A percentile compares a stretch with the other conserved stretches of the same genome.
phyloP scores from a whole-genome alignment of 1,139 yeast species.

The Magnusiomyces clavatus region DNA sequence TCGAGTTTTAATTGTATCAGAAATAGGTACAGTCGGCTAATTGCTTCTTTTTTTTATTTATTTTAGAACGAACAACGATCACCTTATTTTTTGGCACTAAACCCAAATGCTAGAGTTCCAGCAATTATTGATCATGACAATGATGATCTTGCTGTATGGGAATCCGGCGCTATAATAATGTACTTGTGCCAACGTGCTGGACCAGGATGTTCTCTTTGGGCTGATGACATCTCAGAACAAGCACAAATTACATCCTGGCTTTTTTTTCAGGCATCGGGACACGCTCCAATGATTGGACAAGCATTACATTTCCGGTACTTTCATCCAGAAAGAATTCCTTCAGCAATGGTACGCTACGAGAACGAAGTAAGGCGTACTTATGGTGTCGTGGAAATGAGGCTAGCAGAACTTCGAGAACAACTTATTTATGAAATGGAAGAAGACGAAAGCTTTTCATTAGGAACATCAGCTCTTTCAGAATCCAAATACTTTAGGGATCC shows the following conservation, averaged over 20 bases:
- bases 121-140: constrained; percentile 83
- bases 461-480: constrained; percentile 80
- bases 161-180: constrained; percentile 81
- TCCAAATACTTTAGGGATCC: constrained; percentile 87
- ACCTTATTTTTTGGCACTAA: constrained; percentile 83
- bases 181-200: constrained; percentile 70
- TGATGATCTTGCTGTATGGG: constrained; percentile 83
- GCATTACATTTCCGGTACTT: constrained; percentile 89
- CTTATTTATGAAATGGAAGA: constrained; percentile 70
- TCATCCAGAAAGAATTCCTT: constrained; percentile 78
- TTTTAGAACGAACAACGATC: constrained; percentile 74
- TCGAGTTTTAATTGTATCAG: background rate
- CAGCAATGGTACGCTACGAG: constrained; percentile 85
- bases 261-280: constrained; percentile 92
- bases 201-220: constrained; percentile 62
- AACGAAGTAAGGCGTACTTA: constrained; percentile 92
- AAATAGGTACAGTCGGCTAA: background rate
- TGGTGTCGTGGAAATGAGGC: constrained; percentile 91
- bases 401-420: constrained; percentile 89
- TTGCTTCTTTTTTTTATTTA: background rate
- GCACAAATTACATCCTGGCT: constrained; percentile 86
- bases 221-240: constrained; percentile 72
- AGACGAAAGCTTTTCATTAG: constrained; percentile 79
- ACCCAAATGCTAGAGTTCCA: constrained; percentile 93
- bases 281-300: constrained; percentile 97